These are phyloP conservation scores for Curvularia sp. DNA, from an alignment of 2,329 filamentous ascomycete genomes.

Conservation along the genomic window DNA sequence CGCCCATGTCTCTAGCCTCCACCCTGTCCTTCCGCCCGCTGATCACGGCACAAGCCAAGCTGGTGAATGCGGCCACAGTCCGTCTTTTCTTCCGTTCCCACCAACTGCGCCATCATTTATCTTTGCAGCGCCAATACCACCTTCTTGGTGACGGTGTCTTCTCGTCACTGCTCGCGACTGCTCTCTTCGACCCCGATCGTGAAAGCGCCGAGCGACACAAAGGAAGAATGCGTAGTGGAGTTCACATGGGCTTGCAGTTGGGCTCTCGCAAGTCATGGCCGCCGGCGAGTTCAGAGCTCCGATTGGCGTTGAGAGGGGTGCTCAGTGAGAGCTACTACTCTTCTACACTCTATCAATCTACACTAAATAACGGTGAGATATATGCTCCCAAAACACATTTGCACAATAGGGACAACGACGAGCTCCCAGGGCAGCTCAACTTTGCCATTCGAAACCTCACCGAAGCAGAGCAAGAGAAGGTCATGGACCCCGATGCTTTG, in stretches of 20 bases:
- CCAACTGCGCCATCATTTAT: slow-evolving; percentile 73
- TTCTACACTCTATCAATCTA: slow-evolving; percentile 43
- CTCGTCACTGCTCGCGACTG: slow-evolving; percentile 77
- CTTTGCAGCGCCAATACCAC: slow-evolving; percentile 79
- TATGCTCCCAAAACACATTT: slow-evolving; percentile 13
- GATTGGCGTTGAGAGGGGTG: slow-evolving; percentile 85
- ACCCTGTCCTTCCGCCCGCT: slow-evolving; percentile 78
- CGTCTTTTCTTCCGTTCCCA: slow-evolving; percentile 78
- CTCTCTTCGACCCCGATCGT: slow-evolving; percentile 84
- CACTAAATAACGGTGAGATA: slow-evolving; percentile 10
- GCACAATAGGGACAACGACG: slow-evolving; percentile 38
- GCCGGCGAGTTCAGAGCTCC: slow-evolving; percentile 90
- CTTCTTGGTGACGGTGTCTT: slow-evolving; percentile 87
- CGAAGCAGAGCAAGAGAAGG: slow-evolving; percentile 78
- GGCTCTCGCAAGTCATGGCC: slow-evolving; percentile 87
- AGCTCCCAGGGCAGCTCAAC: slow-evolving; percentile 56
- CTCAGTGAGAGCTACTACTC: slow-evolving; percentile 74
- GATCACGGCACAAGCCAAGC: slow-evolving; percentile 73
- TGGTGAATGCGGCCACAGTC: slow-evolving; percentile 80
- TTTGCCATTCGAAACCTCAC: slow-evolving; percentile 81
- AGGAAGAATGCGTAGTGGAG: slow-evolving; percentile 70
- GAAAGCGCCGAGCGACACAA: slow-evolving; percentile 77
- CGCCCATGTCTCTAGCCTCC: slow-evolving; percentile 65
- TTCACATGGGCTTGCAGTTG: slow-evolving; percentile 79
- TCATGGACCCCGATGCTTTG: slow-evolving; percentile 81